Percentiles rank a stretch among this genome's conserved stretches.
These are phyloP conservation scores for Chromera velia DNA, from an alignment of 73 alveolate species.

Conservation along the genomic window DNA sequence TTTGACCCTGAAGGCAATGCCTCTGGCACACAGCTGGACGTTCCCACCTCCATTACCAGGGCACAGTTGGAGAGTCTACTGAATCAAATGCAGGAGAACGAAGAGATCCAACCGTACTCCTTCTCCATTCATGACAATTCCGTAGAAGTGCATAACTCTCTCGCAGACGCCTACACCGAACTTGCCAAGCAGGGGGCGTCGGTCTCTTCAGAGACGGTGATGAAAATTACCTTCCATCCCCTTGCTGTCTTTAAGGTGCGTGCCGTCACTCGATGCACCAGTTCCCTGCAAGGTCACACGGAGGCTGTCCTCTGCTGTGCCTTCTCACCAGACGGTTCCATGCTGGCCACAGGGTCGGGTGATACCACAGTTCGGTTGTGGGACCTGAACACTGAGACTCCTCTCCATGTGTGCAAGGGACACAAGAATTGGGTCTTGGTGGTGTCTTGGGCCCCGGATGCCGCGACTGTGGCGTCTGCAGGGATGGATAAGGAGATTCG, in stretches of 20 bases:
- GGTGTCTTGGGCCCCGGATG: conserved; percentile 94
- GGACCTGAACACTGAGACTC: conserved; percentile 96
- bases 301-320: conserved; percentile 45
- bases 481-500: conserved; percentile 32
- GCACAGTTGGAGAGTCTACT: conserved; percentile 29
- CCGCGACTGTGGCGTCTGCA: conserved; percentile 63
- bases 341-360: conserved; percentile 95
- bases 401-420: conserved; percentile 75
- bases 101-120: conserved; percentile 30
- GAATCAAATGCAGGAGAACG: conserved; percentile 23
- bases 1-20: conserved; percentile 35
- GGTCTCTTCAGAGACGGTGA: conserved; percentile 44
- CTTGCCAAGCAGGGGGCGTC: not conserved
- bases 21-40: not conserved
- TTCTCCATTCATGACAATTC: conserved; percentile 23
- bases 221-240: conserved; percentile 89
- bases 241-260: conserved; percentile 88
- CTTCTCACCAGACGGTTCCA: conserved; percentile 84
- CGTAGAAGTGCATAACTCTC: conserved; percentile 9
- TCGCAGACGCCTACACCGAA: not conserved
- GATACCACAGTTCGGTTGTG: conserved; percentile 91
- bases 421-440: conserved; percentile 91
- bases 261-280: conserved; percentile 95
- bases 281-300: conserved; percentile 82
- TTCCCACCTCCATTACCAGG: conserved; percentile 13